Conservation (phyloP, 139 green algal species). For the Chlorella vulgaris region DNA sequence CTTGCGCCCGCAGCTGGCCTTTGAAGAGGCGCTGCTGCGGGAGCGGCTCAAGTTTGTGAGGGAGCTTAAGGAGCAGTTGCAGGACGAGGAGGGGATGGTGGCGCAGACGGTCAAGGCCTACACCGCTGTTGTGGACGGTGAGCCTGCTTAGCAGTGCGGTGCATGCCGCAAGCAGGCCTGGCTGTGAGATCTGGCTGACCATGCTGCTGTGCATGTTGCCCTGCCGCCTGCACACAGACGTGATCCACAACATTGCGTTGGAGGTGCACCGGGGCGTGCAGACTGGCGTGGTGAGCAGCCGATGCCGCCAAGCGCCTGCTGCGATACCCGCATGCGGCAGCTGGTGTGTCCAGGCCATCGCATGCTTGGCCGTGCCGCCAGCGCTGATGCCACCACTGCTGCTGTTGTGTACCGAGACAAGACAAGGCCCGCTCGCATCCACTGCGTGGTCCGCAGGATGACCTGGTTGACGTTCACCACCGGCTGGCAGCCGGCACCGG, state of each 20-base stretch:
- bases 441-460: conserved; percentile 24
- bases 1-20: conserved; percentile 14
- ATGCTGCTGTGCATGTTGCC: too few species aligned
- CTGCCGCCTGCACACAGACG: conserved; percentile 22
- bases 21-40: conserved; percentile 28
- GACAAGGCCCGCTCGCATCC: background rate
- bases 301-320: background rate
- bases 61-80: conserved; percentile 25
- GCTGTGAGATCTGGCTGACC: too few species aligned
- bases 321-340: background rate
- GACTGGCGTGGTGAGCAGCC: conserved; percentile 29
- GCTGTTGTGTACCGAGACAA: too few species aligned
- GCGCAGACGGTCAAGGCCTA: conserved; percentile 31
- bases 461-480: conserved; percentile 21
- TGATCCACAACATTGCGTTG: conserved; percentile 64
- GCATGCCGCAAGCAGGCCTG: background rate
- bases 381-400: background rate
- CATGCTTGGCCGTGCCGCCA: background rate
- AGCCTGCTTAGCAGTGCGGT: too few species aligned
- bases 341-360: too few species aligned
- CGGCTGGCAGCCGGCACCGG: background rate
- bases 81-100: conserved; percentile 1
- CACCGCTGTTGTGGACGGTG: conserved; percentile 42
- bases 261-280: conserved; percentile 63
- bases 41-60: conserved; percentile 36